Evolutionary conservation across 768 basidiomycete species (phyloP), one percentile per base, ranked within the genome.

Genomic region (Mycena alexandri): DNA sequence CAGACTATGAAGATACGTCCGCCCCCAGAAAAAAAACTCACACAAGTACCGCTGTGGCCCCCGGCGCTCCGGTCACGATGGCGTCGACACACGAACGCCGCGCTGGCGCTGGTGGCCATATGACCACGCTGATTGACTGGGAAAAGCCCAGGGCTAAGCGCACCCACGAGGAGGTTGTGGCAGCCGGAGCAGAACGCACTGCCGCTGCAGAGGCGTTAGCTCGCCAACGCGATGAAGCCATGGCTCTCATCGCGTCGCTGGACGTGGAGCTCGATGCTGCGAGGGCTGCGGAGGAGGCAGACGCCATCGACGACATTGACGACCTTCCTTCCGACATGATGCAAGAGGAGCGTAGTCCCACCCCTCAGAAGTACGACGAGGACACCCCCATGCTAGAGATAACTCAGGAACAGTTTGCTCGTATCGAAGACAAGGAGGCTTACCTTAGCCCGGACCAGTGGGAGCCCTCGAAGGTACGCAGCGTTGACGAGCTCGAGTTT

Each of bases 381-480:
- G 41, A 56, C 14, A 13, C 13, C 0, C 10, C 21, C 13, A 55
- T 55, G 22, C 16, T 24, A 1, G 34, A 36, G 3, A 24, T 56
- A 5, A 56, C 22, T 19, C 7, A 56, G 54, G 22, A 16, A 8
- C 36, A 51, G 11, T 61, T 50, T 17, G 34, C 38, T 9, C 59
- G 59, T 14, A 13, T 51, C 24, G 48, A 61, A 17, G 59, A 61
- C 16, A 47, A 61, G 2, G 48, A 61, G 1, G 48, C 36, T 0
- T 60, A 60, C 17, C 59, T 17, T 5, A n/a, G n/a, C 3, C 12
- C 3, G 2, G 13, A 3, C 0, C 36, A 51, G 24, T 61, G 13
- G 6, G 34, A 38, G 22, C n/a, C 21, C 16, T 41, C 47, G 19
- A 48, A 42, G 22, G 33, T 25, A 25, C 34, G 44, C 12, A n/a